Evolutionary conservation across 1,139 yeast genomes (phyloP), one percentile per base, ranked within the genome.

Genomic region (Chernovozyma sophiae-reginae): DNA sequence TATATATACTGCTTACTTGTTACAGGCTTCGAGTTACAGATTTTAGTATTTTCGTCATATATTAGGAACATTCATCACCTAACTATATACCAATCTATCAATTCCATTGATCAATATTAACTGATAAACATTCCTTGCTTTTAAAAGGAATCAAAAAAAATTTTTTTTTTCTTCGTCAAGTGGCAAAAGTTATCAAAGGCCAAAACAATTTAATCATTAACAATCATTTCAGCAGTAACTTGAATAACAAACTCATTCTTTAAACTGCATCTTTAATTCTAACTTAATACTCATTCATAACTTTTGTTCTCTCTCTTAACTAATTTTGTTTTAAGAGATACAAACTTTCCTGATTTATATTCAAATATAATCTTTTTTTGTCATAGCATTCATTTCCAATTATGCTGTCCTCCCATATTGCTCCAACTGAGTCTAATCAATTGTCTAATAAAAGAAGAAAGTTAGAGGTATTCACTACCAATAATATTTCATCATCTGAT

Each of bases 401-500:
- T n/a, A 20, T 20, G 23, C 23, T 7, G 10, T 7, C 23, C 10
- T 7, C 23, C 6, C 10, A 20, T 10, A 20, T 20, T 6, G 6
- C 23, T 7, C 6, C 23, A 7, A 20, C 23, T 10, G 10, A 20
- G 23, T 20, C 23, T 20, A 10, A 6, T 7, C 8, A 20, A 20
- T 7, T 10, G 6, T 20, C 23, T 20, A 20, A 20, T 12, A 28
- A 28, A 19, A 28, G 31, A 28, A 28, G 31, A 28, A 28, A 28
- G 19, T 6, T 28, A 5, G 19, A 28, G 11, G 15, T 6, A 11
- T 17, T 20, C 13, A 7, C 29, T 6, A 12, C 29, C 6, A 31
- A 35, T 18, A 45, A 48, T 24, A 51, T 49, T 28, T 50, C 56
- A 22, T 11, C 25, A 17, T 34, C 40, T 14, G 42, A 40, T 16